A percentile compares a stretch with the other conserved stretches of the same genome.
phyloP scores from a whole-genome alignment of 805 yeast genomes.

The Suhomyces kilbournensis region DNA sequence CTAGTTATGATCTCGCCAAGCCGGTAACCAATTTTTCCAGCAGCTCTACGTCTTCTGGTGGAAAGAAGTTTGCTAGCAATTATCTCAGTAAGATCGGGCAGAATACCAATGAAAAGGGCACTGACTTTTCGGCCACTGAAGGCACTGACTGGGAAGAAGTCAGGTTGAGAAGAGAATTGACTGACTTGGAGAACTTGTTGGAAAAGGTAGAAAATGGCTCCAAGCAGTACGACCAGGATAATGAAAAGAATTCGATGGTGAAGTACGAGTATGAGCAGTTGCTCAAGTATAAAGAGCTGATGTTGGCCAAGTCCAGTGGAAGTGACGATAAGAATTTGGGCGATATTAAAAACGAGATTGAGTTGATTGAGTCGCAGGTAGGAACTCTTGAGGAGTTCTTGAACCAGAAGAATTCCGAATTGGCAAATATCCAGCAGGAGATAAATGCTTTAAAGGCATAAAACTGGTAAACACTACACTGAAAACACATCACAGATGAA shows the following conservation, averaged over 20 bases:
- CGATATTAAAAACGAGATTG: constrained; percentile 60
- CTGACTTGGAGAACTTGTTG: constrained; percentile 68
- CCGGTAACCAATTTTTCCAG: constrained; percentile 5
- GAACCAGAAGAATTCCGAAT: constrained; percentile 57
- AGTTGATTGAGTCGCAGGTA: constrained; percentile 75
- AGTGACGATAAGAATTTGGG: constrained; percentile 36
- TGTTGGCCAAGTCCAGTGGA: constrained; percentile 32
- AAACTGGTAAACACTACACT: background rate
- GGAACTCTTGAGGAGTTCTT: constrained; percentile 67
- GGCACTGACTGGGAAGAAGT: constrained; percentile 95
- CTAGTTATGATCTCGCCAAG: constrained; percentile 59
- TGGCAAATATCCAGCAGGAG: constrained; percentile 46
- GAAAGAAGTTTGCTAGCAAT: constrained; percentile 49
- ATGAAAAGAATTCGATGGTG: constrained; percentile 23
- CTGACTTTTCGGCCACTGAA: constrained; percentile 67
- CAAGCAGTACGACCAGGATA: constrained; percentile 19
- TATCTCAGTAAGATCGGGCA: constrained; percentile 57
- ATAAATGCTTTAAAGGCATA: constrained; percentile 23
- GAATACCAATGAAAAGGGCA: constrained; percentile 48
- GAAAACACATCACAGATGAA: no score
- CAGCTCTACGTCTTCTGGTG: background rate
- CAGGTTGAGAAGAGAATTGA: constrained; percentile 72
- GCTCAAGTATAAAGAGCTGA: constrained; percentile 69
- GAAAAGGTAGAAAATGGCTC: constrained; percentile 42
- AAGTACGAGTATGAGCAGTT: constrained; percentile 77